Conservation (phyloP, 176 grass and related monocot genomes). For the Secale cereale region DNA sequence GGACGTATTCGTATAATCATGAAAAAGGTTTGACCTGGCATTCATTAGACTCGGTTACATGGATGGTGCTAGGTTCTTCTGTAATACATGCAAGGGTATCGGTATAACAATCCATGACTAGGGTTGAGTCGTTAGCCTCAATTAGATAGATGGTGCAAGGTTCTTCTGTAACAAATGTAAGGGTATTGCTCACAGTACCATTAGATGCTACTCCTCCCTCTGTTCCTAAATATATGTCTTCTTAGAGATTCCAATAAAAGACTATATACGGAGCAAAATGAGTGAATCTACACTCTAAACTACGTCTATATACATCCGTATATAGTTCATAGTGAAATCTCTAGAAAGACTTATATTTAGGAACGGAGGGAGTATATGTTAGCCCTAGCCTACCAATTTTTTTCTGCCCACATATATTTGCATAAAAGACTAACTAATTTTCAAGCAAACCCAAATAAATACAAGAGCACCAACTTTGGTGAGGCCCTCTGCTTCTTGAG, state of each 20-base stretch:
- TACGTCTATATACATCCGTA: no score
- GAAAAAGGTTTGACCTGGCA: background rate
- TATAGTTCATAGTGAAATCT: no score
- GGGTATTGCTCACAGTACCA: background rate
- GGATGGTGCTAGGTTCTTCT: background rate
- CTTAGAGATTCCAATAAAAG: no score
- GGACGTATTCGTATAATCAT: background rate
- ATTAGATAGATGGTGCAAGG: background rate
- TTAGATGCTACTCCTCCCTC: background rate
- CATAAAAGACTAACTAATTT: background rate
- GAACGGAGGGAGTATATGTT: no score
- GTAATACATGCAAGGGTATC: background rate
- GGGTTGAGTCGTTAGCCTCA: background rate
- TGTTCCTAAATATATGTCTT: no score
- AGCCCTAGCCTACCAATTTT: background rate
- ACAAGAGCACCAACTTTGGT: background rate
- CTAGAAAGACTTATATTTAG: no score
- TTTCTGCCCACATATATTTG: background rate
- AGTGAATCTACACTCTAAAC: no score
- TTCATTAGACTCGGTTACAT: background rate
- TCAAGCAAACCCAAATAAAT: slow-evolving; percentile 2
- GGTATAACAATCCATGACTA: background rate
- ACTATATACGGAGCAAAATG: no score
- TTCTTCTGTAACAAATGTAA: background rate
- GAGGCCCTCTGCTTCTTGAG: background rate